Conservation (phyloP, 805 yeast genomes). For the Saccharomycopsis oosterbeekiorum region DNA sequence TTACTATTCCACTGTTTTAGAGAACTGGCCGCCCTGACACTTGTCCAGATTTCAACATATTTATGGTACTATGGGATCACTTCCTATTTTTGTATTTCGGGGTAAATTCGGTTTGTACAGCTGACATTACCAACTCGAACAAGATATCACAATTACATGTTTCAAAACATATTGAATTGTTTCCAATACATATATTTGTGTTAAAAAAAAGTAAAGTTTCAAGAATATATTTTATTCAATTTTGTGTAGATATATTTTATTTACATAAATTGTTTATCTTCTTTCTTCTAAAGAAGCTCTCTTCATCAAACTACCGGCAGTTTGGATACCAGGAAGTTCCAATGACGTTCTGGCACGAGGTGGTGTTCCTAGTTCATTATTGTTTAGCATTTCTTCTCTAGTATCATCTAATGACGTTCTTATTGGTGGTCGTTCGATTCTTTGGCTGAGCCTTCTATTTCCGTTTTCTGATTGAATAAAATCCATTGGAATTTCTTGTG, state of each 20-base stretch:
- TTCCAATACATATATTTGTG: too few species aligned
- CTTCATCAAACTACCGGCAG: constrained; percentile 12
- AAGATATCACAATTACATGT: too few species aligned
- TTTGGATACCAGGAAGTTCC: constrained; percentile 17
- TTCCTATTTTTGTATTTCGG: too few species aligned
- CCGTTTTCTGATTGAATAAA: constrained; percentile 4
- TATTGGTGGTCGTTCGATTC: not conserved
- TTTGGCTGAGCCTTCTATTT: constrained; percentile 3
- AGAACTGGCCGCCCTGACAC: too few species aligned
- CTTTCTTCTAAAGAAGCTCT: not conserved
- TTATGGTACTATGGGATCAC: too few species aligned
- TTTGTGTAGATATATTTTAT: not conserved
- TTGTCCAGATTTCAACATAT: too few species aligned
- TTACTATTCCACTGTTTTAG: too few species aligned
- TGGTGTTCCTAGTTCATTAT: constrained; percentile 12
- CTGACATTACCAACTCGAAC: too few species aligned
- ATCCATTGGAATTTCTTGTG: constrained; percentile 17
- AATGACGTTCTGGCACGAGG: constrained; percentile 16
- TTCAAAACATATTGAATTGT: too few species aligned
- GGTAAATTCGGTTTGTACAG: too few species aligned
- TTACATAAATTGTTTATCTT: not conserved
- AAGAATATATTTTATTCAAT: not conserved
- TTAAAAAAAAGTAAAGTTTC: not conserved
- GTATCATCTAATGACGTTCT: constrained; percentile 15
- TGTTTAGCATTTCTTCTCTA: constrained; percentile 13